Conservation (phyloP, 352 stramenopile genomes). For the Blastocystis sp. region DNA sequence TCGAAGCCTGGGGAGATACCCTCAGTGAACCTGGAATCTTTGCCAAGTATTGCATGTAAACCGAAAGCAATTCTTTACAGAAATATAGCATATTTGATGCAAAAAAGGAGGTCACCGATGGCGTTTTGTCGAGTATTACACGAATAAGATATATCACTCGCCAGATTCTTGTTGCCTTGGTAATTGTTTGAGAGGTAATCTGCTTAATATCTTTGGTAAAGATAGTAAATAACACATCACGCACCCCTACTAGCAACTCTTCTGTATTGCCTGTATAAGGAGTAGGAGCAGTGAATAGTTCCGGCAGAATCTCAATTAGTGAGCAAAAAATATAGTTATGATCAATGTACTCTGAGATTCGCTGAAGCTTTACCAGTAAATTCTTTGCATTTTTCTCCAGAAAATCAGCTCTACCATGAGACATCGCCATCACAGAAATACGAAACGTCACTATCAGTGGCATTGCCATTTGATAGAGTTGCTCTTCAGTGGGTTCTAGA, state of each 20-base stretch:
- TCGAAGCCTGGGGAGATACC: not conserved
- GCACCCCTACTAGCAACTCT: not conserved
- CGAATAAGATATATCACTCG: not conserved
- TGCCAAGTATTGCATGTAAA: not conserved
- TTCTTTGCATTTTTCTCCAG: conserved; percentile 49
- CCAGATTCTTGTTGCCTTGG: not conserved
- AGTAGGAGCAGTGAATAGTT: not conserved
- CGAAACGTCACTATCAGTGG: conserved; percentile 3
- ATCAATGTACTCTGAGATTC: conserved; percentile 1
- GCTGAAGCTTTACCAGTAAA: not conserved
- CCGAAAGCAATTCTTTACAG: not conserved
- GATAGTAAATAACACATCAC: not conserved
- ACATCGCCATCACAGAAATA: not conserved
- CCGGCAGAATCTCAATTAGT: conserved; percentile 28
- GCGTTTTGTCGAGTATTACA: not conserved
- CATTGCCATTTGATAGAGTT: conserved; percentile 23
- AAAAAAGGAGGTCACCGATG: not conserved
- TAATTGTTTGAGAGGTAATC: not conserved
- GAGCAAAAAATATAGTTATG: conserved; percentile 16
- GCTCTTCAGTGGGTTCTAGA: not conserved
- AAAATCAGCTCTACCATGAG: not conserved
- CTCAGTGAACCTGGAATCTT: not conserved
- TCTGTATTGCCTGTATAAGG: not conserved
- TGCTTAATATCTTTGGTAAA: not conserved
- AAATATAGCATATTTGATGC: not conserved